Percentiles rank a stretch among this genome's conserved stretches.
Conservation (phyloP, 2,329 filamentous ascomycete species). For the Nemania diffusa region DNA sequence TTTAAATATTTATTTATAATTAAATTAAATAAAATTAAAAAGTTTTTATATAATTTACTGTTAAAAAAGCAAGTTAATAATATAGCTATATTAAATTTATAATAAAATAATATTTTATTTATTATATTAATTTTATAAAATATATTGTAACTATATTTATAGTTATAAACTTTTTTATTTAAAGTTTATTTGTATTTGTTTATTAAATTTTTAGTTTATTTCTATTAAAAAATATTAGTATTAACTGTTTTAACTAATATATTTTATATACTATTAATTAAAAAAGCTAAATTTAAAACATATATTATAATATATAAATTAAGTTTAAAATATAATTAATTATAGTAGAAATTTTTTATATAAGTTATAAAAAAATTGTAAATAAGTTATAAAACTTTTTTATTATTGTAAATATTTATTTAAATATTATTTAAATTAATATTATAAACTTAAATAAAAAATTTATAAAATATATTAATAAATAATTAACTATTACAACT, state of each 20-base stretch:
- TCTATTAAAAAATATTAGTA: background rate
- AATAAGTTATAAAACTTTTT: constrained; percentile 5
- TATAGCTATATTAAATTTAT: background rate
- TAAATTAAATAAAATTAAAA: background rate
- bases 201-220: too few species aligned
- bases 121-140: background rate
- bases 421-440: constrained; percentile 5
- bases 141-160: too few species aligned
- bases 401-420: constrained; percentile 5
- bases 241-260: background rate
- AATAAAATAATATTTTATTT: background rate
- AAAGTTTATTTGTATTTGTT: too few species aligned
- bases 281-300: background rate
- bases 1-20: background rate
- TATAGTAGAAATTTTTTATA: background rate
- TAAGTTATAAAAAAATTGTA: constrained; percentile 2
- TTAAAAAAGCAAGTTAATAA: background rate
- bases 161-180: too few species aligned
- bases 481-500: background rate
- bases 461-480: background rate
- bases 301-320: background rate
- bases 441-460: background rate
- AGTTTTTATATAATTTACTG: too few species aligned
- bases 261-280: background rate
- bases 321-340: background rate